These are phyloP conservation scores for Lasiodiplodia theobromae DNA, from an alignment of 2,329 filamentous ascomycete species.

Conservation along the genomic window DNA sequence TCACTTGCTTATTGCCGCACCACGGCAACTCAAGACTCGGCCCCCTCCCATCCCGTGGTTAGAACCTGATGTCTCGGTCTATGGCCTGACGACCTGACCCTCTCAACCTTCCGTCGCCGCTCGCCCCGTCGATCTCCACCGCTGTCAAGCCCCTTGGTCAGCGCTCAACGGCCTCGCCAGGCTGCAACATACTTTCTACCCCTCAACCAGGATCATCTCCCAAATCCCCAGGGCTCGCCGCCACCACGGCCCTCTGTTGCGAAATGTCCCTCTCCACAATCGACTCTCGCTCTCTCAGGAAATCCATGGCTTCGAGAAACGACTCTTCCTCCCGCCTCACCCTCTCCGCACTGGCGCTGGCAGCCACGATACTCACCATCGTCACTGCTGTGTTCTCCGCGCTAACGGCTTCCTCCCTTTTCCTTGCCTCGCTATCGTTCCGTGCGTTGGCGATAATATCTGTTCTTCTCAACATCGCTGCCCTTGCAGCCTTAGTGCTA, in stretches of 20 bases:
- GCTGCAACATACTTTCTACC: conserved; percentile 16
- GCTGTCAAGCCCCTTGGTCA: conserved; percentile 1
- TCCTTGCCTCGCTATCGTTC: conserved; percentile 36
- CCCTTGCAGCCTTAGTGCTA: conserved; percentile 32
- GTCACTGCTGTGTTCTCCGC: conserved; percentile 45
- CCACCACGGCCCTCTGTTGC: not conserved
- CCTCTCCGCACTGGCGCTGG: conserved; percentile 34
- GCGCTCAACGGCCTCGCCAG: conserved; percentile 12
- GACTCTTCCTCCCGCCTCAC: conserved; percentile 30
- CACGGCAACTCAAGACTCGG: conserved; percentile 14
- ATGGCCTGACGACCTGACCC: conserved; percentile 21
- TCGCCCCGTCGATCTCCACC: conserved; percentile 6
- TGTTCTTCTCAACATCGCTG: conserved; percentile 41
- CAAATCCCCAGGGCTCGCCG: conserved; percentile 6
- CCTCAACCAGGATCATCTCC: conserved; percentile 6
- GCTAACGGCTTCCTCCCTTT: conserved; percentile 46
- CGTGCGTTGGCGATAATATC: conserved; percentile 40
- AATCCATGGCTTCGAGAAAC: conserved; percentile 15
- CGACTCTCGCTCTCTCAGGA: conserved; percentile 27
- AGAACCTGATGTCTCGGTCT: conserved; percentile 24
- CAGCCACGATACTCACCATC: conserved; percentile 44
- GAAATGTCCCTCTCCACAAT: conserved; percentile 24
- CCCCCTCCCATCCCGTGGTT: not conserved
- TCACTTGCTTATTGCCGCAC: conserved; percentile 26
- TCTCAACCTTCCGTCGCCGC: conserved; percentile 2